Evolutionary conservation across 2,329 filamentous ascomycete genomes (phyloP).

Genomic region (Diaporthe amygdali): DNA sequence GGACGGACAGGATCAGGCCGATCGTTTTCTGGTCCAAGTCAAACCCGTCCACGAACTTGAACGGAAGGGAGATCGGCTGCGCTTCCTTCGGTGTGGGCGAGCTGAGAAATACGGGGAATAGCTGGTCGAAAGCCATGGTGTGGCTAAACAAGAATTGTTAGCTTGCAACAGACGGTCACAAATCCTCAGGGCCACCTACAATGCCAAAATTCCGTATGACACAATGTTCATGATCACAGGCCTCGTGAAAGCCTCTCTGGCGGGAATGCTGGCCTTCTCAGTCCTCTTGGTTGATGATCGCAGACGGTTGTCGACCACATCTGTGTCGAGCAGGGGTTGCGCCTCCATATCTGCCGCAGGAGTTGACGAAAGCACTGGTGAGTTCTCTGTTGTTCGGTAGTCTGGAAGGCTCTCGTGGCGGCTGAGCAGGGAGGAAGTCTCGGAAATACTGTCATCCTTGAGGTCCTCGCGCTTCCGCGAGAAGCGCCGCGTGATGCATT

Average conservation of each 20-base stretch:
- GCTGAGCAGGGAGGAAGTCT: constrained; percentile 68
- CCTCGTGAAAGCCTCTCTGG: constrained; percentile 71
- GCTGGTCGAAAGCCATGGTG: constrained; percentile 94
- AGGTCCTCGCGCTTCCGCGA: constrained; percentile 43
- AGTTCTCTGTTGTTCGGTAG: constrained; percentile 68
- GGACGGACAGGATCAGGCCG: constrained; percentile 85
- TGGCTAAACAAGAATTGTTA: constrained; percentile 64
- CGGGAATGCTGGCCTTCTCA: constrained; percentile 25
- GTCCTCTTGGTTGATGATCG: constrained; percentile 31
- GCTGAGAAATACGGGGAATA: constrained; percentile 91
- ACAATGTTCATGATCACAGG: constrained; percentile 88
- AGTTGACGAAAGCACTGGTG: constrained; percentile 51
- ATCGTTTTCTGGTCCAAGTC: constrained; percentile 83
- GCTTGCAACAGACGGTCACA: not conserved
- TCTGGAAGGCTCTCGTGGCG: constrained; percentile 68
- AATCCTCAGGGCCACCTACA: constrained; percentile 67
- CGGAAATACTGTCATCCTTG: constrained; percentile 45
- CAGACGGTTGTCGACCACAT: constrained; percentile 18
- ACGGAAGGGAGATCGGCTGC: constrained; percentile 69
- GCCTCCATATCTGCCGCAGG: constrained; percentile 32
- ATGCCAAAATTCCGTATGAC: constrained; percentile 90
- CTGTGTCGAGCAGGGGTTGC: constrained; percentile 21
- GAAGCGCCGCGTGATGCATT: constrained; percentile 64
- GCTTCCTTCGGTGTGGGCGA: constrained; percentile 58
- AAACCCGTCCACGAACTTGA: constrained; percentile 89